Conservation (phyloP, 208 protist species). For the Leptomonas pyrrhocoris region DNA sequence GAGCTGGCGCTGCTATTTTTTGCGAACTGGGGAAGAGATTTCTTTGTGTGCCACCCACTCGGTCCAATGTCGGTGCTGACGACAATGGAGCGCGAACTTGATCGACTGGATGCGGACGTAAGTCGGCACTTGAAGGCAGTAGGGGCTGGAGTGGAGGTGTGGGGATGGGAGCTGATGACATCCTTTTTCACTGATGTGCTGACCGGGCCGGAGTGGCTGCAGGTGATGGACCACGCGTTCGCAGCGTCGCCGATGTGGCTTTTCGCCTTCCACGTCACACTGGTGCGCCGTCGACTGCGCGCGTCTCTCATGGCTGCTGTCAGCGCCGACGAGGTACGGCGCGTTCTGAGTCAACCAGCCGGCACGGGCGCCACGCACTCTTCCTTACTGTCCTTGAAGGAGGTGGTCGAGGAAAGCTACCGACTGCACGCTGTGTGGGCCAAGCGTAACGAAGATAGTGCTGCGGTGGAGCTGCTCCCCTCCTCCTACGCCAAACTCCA, state of each 20-base stretch:
- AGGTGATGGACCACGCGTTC: slow-evolving; percentile 90
- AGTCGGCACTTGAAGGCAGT: slow-evolving; percentile 52
- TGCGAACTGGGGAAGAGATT: slow-evolving; percentile 82
- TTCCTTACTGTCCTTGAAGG: slow-evolving; percentile 1
- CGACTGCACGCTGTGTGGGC: slow-evolving; percentile 32
- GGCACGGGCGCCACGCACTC: not conserved
- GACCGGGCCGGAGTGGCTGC: slow-evolving; percentile 74
- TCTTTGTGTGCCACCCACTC: slow-evolving; percentile 81
- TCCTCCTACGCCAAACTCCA: not conserved
- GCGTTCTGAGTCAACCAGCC: slow-evolving; percentile 40
- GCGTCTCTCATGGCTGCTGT: slow-evolving; percentile 38
- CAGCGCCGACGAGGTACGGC: slow-evolving; percentile 47
- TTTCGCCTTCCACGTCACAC: slow-evolving; percentile 72
- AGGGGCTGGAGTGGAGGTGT: slow-evolving; percentile 67
- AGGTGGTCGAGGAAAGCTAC: slow-evolving; percentile 63
- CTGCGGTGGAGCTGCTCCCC: not conserved
- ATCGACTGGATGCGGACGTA: slow-evolving; percentile 45
- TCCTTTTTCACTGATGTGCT: slow-evolving; percentile 82
- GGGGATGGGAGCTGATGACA: slow-evolving; percentile 69
- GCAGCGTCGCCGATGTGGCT: slow-evolving; percentile 78
- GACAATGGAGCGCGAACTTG: slow-evolving; percentile 59
- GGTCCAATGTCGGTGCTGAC: slow-evolving; percentile 53
- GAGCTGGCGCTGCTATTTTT: slow-evolving; percentile 77
- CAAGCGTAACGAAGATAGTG: not conserved
- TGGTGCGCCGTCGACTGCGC: slow-evolving; percentile 36